Evolutionary conservation across 495 filamentous ascomycete species (phyloP).

Genomic region (Apiosordaria backusii): DNA sequence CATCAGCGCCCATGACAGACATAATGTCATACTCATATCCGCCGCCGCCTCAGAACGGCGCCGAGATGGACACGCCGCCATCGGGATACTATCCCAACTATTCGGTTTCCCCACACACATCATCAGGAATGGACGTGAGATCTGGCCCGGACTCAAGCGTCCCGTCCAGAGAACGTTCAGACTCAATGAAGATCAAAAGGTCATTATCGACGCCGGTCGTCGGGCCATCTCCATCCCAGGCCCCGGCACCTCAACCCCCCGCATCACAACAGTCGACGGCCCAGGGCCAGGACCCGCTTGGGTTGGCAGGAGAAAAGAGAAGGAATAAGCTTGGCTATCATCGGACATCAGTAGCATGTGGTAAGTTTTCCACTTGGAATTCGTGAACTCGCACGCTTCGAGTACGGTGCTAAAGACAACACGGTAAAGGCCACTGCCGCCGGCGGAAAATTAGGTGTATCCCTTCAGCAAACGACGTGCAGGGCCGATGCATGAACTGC

Average conservation of each 20-base stretch:
- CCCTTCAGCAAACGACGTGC: constrained; percentile 68
- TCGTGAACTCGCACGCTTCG: not conserved
- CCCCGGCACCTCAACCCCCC: constrained; percentile 30
- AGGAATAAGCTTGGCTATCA: constrained; percentile 97
- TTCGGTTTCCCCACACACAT: constrained; percentile 36
- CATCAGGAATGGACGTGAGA: constrained; percentile 40
- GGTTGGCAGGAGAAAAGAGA: constrained; percentile 70
- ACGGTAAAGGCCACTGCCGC: constrained; percentile 75
- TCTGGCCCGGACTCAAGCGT: constrained; percentile 35
- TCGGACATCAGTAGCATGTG: constrained; percentile 93
- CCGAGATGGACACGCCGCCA: constrained; percentile 44
- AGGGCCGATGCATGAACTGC: constrained; percentile 90
- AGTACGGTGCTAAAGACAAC: constrained; percentile 15
- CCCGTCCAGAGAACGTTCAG: constrained; percentile 35
- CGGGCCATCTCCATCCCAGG: constrained; percentile 46
- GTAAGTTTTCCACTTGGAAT: constrained; percentile 56
- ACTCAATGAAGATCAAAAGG: constrained; percentile 52
- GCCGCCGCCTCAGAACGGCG: constrained; percentile 40
- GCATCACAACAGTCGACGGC: constrained; percentile 23
- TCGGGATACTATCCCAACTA: constrained; percentile 41
- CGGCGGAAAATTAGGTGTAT: constrained; percentile 94
- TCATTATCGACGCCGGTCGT: constrained; percentile 66
- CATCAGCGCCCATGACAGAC: constrained; percentile 42
- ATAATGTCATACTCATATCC: constrained; percentile 55
- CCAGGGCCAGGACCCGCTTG: constrained; percentile 35